Conservation (phyloP, 371 early-diverging fungal species). For the Mortierella sp. region DNA sequence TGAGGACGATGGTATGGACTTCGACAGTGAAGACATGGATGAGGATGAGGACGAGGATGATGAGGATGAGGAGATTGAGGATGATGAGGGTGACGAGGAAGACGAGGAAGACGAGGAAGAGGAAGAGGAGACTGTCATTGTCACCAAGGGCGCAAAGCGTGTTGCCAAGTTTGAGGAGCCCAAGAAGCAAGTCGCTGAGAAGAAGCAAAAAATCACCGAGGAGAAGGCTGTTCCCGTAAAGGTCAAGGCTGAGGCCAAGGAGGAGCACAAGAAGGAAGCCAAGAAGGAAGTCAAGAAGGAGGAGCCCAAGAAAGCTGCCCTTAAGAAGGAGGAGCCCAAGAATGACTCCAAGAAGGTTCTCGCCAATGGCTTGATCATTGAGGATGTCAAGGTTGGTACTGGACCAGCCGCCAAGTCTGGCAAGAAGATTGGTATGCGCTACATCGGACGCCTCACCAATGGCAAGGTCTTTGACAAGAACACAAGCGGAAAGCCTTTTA, state of each 20-base stretch:
- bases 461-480: constrained; percentile 97
- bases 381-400: constrained; percentile 82
- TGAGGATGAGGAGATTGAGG: constrained; percentile 60
- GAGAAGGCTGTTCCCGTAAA: constrained; percentile 57
- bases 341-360: constrained; percentile 64
- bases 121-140: constrained; percentile 62
- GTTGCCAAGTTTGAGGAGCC: constrained; percentile 55
- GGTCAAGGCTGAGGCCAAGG: constrained; percentile 55
- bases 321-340: constrained; percentile 60
- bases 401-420: constrained; percentile 87
- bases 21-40: constrained; percentile 58
- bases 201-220: constrained; percentile 58
- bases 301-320: constrained; percentile 55
- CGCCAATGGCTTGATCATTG: constrained; percentile 83
- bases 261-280: constrained; percentile 56
- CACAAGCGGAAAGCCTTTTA: constrained; percentile 92
- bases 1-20: constrained; percentile 60
- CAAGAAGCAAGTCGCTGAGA: constrained; percentile 57
- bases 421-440: constrained; percentile 70
- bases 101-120: constrained; percentile 65
- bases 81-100: constrained; percentile 62
- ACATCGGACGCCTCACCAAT: constrained; percentile 91
- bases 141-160: constrained; percentile 61
- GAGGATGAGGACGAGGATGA: constrained; percentile 60
- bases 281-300: constrained; percentile 61